These are phyloP conservation scores for Streptanthus diversifolius DNA, from an alignment of 345 rosid genomes.

Conservation along the genomic window DNA sequence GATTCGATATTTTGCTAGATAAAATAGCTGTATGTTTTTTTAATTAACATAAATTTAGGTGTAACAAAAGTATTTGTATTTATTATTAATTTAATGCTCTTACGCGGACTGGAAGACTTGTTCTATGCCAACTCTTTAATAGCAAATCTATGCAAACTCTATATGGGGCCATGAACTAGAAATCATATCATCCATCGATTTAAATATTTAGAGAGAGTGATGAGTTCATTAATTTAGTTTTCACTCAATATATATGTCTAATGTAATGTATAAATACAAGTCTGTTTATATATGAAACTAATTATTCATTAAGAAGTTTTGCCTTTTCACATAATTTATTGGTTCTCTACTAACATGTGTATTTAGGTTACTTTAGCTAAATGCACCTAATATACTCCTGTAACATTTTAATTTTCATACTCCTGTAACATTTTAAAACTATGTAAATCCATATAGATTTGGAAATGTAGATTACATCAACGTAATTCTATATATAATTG, in stretches of 20 bases:
- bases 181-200: background rate
- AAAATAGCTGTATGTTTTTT: slow-evolving; percentile 17
- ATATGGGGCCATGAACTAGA: background rate
- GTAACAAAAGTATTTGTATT: background rate
- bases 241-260: background rate
- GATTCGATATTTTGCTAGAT: slow-evolving; percentile 19
- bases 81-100: slow-evolving; percentile 1
- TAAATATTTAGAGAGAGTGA: slow-evolving; percentile 15
- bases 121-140: slow-evolving; percentile 4
- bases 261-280: background rate
- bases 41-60: background rate
- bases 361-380: background rate
- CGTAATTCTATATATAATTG: background rate
- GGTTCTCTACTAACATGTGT: background rate
- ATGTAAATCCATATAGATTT: background rate
- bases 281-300: background rate
- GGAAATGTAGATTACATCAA: background rate
- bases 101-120: slow-evolving; percentile 31
- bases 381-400: background rate
- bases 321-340: background rate
- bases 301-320: background rate
- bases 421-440: background rate
- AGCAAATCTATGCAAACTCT: background rate
- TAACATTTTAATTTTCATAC: background rate
- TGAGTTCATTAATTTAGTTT: slow-evolving; percentile 8